These are phyloP conservation scores for Talinum fruticosum DNA, from an alignment of 148 eudicot species.

Conservation along the genomic window DNA sequence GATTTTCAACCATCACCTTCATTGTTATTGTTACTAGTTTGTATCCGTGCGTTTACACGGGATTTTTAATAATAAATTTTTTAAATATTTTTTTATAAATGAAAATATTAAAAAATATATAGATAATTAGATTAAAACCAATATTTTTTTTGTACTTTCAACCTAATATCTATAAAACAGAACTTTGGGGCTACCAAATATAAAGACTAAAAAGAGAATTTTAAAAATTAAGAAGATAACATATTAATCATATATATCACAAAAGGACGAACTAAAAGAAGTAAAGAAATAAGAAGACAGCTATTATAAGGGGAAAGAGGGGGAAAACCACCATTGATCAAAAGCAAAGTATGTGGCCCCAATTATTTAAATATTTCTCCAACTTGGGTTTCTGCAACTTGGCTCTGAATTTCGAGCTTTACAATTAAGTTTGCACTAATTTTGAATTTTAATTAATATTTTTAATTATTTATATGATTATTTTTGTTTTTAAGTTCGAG, in stretches of 20 bases:
- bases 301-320: neutral
- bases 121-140: no score
- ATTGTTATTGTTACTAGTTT: no score
- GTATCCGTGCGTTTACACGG: no score
- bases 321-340: neutral
- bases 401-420: slow-evolving; percentile 2
- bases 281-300: slow-evolving; percentile 1
- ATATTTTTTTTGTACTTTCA: no score
- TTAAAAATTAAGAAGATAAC: neutral
- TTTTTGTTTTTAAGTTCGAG: no score
- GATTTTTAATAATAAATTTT: no score
- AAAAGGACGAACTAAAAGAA: neutral
- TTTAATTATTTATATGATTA: neutral
- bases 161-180: no score
- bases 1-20: no score
- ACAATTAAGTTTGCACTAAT: neutral
- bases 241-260: neutral
- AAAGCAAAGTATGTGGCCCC: slow-evolving; percentile 11
- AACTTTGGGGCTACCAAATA: no score
- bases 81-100: no score
- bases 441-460: neutral
- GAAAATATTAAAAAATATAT: no score
- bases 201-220: no score
- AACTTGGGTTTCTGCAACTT: slow-evolving; percentile 2
- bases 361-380: slow-evolving; percentile 4